Conservation (phyloP, 331 rosid species). For the Quercus lobata region DNA sequence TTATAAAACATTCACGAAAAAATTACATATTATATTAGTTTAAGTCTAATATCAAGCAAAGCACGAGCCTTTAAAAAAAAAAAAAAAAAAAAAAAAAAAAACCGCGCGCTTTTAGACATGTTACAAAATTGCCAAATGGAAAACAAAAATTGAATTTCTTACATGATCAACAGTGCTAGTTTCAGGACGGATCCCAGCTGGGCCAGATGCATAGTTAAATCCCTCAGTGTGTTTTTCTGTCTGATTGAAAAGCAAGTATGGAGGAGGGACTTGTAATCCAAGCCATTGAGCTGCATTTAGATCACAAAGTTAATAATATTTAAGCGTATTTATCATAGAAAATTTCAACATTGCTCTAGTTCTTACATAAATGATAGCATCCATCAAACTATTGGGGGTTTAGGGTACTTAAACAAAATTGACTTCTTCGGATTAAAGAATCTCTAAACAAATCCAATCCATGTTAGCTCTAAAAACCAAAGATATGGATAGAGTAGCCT, state of each 20-base stretch:
- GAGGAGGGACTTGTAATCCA: background rate
- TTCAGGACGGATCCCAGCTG: background rate
- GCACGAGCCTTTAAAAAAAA: no score
- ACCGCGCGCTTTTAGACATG: background rate
- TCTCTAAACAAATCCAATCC: no score
- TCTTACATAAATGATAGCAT: no score
- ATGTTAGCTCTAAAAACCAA: no score
- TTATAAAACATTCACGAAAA: no score
- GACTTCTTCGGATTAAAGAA: no score
- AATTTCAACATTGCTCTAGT: no score
- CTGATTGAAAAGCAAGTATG: background rate
- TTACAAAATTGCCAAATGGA: background rate
- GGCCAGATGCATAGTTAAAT: conserved; percentile 7
- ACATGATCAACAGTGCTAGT: background rate
- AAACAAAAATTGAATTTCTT: background rate
- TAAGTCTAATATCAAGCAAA: no score
- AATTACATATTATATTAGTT: no score
- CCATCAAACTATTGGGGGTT: no score
- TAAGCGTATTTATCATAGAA: background rate
- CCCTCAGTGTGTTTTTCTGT: background rate
- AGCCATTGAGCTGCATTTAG: background rate
- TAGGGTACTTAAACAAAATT: no score
- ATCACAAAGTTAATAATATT: background rate
- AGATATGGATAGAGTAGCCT: no score
- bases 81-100: background rate